Evolutionary conservation across 768 basidiomycete species (phyloP).

Genomic region (Suillus hirtellus): DNA sequence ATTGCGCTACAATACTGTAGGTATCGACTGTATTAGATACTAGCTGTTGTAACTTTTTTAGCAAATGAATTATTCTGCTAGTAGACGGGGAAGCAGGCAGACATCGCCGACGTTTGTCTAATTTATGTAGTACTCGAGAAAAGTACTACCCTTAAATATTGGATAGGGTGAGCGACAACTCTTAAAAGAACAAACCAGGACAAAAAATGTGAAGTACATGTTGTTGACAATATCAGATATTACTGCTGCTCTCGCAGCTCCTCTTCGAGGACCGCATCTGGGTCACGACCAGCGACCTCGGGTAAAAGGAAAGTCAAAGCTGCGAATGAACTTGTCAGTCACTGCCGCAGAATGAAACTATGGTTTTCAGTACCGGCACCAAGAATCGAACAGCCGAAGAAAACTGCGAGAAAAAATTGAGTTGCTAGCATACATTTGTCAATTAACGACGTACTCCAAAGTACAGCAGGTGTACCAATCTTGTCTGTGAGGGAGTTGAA

Average conservation of each 20-base stretch:
- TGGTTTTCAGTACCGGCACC: conserved; percentile 44
- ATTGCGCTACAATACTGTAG: neutral
- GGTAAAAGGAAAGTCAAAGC: conserved; percentile 49
- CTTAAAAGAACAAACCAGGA: neutral
- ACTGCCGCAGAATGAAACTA: neutral
- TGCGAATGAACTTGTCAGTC: conserved; percentile 10
- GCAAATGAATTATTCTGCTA: neutral
- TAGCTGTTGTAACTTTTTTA: neutral
- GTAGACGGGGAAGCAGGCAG: neutral
- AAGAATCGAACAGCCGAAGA: conserved; percentile 61
- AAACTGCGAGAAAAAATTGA: conserved; percentile 42
- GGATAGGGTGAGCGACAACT: neutral
- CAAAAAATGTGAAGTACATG: neutral
- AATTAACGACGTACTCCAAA: conserved; percentile 62
- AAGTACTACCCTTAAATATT: neutral
- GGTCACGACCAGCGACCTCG: conserved; percentile 51
- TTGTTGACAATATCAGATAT: neutral
- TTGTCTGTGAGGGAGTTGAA: conserved; percentile 62
- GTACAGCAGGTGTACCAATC: conserved; percentile 64
- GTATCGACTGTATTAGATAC: neutral
- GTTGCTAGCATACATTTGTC: conserved; percentile 8
- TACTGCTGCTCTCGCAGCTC: conserved; percentile 31
- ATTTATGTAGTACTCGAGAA: neutral
- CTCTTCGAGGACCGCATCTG: conserved; percentile 44
- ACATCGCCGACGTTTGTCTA: neutral